phyloP scores from a whole-genome alignment of 176 grass and related monocot genomes.

The Tillandsia leiboldiana region DNA sequence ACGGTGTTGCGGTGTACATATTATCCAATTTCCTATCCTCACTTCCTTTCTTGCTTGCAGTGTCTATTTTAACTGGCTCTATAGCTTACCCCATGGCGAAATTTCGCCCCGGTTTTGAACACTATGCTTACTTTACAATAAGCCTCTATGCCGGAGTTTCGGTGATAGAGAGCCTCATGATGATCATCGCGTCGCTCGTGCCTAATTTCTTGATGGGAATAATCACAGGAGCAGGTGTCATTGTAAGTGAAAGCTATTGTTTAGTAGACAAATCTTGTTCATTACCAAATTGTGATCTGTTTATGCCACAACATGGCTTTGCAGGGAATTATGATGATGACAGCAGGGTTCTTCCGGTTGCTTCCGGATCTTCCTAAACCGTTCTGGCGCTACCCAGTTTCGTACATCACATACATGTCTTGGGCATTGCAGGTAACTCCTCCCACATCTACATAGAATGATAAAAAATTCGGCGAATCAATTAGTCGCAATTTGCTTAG shows the following conservation, averaged over 20 bases:
- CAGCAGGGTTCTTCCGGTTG: slow-evolving; percentile 79
- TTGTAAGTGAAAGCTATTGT: slow-evolving; percentile 33
- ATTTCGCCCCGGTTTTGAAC: slow-evolving; percentile 48
- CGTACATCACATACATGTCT: slow-evolving; percentile 74
- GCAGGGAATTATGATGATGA: slow-evolving; percentile 99
- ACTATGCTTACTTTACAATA: slow-evolving; percentile 60
- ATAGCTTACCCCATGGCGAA: slow-evolving; percentile 96
- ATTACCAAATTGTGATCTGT: not conserved
- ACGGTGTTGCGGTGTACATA: slow-evolving; percentile 72
- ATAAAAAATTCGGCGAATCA: not conserved
- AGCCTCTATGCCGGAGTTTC: slow-evolving; percentile 74
- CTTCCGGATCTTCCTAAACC: slow-evolving; percentile 86
- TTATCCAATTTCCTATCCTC: slow-evolving; percentile 97
- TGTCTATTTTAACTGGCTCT: slow-evolving; percentile 50
- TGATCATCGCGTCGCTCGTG: slow-evolving; percentile 86
- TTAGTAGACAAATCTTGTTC: not conserved
- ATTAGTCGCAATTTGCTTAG: not conserved
- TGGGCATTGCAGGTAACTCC: slow-evolving; percentile 79
- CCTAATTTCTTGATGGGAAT: slow-evolving; percentile 97
- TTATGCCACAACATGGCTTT: not conserved
- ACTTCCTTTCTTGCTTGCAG: slow-evolving; percentile 55
- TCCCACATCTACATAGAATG: not conserved
- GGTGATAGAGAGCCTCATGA: slow-evolving; percentile 93
- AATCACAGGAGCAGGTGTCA: slow-evolving; percentile 76
- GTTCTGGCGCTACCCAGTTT: slow-evolving; percentile 83